Conservation (phyloP, 1,284 basidiomycete genomes). For the Cryptococcus wingfieldii region DNA sequence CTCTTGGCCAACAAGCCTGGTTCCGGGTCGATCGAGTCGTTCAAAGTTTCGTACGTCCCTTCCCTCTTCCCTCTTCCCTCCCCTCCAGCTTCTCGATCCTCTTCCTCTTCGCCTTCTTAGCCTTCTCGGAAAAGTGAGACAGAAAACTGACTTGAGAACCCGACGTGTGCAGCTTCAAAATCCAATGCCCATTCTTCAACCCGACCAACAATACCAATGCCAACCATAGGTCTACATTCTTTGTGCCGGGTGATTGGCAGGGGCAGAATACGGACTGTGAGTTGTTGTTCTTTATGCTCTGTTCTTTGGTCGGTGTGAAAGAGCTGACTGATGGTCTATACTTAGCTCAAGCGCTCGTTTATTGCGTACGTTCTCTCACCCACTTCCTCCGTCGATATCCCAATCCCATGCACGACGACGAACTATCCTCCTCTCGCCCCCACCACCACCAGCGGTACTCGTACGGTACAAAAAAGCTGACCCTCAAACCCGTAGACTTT, state of each 20-base stretch:
- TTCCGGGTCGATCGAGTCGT: slow-evolving; percentile 6
- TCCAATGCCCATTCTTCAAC: slow-evolving; percentile 9
- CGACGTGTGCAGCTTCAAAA: slow-evolving; percentile 3
- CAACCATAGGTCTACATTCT: not conserved
- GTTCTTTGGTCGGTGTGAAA: too few relatives aligned
- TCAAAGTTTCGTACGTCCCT: slow-evolving; percentile 3
- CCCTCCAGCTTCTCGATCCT: not conserved
- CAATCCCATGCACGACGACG: too few relatives aligned
- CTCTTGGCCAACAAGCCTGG: slow-evolving; percentile 8
- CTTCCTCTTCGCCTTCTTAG: too few relatives aligned
- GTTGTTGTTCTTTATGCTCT: not conserved
- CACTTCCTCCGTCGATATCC: too few relatives aligned
- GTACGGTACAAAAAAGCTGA: not conserved
- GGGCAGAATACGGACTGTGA: slow-evolving; percentile 11
- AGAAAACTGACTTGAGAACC: too few relatives aligned
- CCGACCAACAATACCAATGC: not conserved
- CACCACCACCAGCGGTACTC: not conserved
- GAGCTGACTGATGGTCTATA: too few relatives aligned
- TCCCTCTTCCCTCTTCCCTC: not conserved
- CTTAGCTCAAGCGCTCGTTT: slow-evolving; percentile 12
- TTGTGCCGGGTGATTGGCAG: slow-evolving; percentile 3
- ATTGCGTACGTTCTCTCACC: slow-evolving; percentile 6
- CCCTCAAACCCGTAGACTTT: not conserved
- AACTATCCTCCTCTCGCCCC: too few relatives aligned
- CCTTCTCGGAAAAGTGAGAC: too few relatives aligned